Evolutionary conservation across 805 yeast genomes (phyloP), one percentile per base, ranked within the genome.

Genomic region (Zygosaccharomyces gambellarensis): DNA sequence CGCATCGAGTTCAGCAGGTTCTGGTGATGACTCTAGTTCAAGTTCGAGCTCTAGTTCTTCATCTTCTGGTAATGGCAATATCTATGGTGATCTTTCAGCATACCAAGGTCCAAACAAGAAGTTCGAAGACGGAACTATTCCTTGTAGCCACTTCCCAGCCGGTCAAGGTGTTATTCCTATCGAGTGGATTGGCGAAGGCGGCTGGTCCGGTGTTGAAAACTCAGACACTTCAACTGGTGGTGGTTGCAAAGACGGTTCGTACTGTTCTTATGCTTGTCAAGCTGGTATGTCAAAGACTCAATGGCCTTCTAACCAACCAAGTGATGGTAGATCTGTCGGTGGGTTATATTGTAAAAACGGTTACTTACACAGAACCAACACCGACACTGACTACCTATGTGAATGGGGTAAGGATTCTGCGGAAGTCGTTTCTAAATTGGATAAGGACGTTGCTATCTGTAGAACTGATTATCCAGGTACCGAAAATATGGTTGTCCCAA

Each of bases 261-360:
- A 87, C 82, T 92, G 99, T 75, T 92, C 98, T 51, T 92, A 92
- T 73, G 96, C 98, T 52, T 92, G 99, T 77, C 95, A 90, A 76
- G 82, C 97, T 39, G 99, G 98, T 80, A 88, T 89, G 96, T 88
- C 97, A 64, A 92, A 92, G 82, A 89, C 97, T 49, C 99, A 92
- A 77, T 92, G 95, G 96, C 98, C 98, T 55, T 72, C 83, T 40
- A 57, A 67, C 48, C 99, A 92, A 77, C 98, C 98, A 49, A 57
- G 85, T 48, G 79, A 74, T 69, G 98, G 98, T 75, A 85, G 85
- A 49, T 86, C 97, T 39, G 81, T 92, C 58, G 99, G 99, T 73
- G 99, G 99, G 68, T 80, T 92, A 62, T 69, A 72, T 62, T 92
- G 99, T 80, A 78, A 85, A 70, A 71, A 73, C 67, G 98, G 98